Evolutionary conservation across 352 stramenopile species (phyloP).

Genomic region (Phytophthora sp.): DNA sequence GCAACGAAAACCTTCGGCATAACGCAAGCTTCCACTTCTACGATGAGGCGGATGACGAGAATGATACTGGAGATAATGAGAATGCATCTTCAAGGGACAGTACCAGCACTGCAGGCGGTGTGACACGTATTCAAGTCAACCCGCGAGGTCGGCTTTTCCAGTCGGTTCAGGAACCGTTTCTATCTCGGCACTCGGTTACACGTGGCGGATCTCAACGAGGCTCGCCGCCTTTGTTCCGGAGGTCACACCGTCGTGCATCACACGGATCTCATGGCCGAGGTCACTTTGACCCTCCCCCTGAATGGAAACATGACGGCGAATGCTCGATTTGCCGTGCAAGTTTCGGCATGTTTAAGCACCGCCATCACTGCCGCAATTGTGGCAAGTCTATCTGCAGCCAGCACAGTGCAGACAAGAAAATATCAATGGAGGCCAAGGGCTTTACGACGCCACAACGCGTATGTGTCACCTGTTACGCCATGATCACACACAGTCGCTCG

Average conservation of each 20-base stretch:
- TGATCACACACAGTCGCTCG: slow-evolving; percentile 60
- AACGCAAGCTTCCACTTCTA: slow-evolving; percentile 29
- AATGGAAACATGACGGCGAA: slow-evolving; percentile 80
- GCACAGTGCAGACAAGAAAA: slow-evolving; percentile 85
- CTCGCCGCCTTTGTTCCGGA: slow-evolving; percentile 32
- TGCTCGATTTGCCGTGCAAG: slow-evolving; percentile 78
- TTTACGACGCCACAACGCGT: slow-evolving; percentile 82
- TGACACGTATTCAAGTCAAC: slow-evolving; percentile 7
- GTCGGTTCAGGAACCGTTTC: slow-evolving; percentile 22
- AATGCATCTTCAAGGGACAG: slow-evolving; percentile 31
- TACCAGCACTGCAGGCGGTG: slow-evolving; percentile 24
- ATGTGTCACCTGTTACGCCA: slow-evolving; percentile 77
- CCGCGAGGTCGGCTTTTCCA: slow-evolving; percentile 22
- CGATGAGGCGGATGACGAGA: slow-evolving; percentile 32
- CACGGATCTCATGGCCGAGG: slow-evolving; percentile 30
- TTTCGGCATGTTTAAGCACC: slow-evolving; percentile 88
- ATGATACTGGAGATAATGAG: slow-evolving; percentile 21
- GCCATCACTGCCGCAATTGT: slow-evolving; percentile 86
- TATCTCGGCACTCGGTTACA: slow-evolving; percentile 19
- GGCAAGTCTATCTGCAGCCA: slow-evolving; percentile 84
- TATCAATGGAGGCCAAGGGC: slow-evolving; percentile 68
- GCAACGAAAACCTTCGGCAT: slow-evolving; percentile 45
- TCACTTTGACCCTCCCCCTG: slow-evolving; percentile 59
- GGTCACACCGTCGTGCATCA: slow-evolving; percentile 36
- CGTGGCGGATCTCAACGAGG: slow-evolving; percentile 25